Evolutionary conservation across 306 rosid species (phyloP).

Genomic region (Quercus parvula): DNA sequence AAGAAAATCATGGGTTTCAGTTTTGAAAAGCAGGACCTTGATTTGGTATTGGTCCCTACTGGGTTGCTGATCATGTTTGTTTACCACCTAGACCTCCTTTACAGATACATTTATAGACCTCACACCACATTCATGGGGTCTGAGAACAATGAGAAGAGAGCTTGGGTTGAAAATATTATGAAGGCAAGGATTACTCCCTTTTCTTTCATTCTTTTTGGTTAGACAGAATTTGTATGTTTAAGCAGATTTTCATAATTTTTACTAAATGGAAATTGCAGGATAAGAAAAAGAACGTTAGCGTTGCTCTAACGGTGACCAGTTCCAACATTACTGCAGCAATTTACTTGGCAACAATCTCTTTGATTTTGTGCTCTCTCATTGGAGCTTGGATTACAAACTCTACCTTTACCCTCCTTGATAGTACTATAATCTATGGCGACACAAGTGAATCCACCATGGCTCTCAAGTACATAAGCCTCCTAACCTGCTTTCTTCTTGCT

Average conservation of each 20-base stretch:
- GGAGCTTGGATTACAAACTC: conserved; percentile 74
- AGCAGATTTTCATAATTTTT: background rate
- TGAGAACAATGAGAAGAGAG: conserved; percentile 64
- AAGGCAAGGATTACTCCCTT: conserved; percentile 36
- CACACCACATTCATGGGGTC: conserved; percentile 73
- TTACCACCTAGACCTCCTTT: conserved; percentile 60
- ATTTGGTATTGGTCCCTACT: conserved; percentile 62
- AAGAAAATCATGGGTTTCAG: conserved; percentile 30
- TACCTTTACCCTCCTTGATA: conserved; percentile 32
- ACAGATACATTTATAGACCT: conserved; percentile 53
- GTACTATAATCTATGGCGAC: conserved; percentile 60
- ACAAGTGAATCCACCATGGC: conserved; percentile 38
- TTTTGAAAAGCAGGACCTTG: conserved; percentile 53
- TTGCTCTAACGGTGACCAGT: conserved; percentile 46
- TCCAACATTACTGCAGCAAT: conserved; percentile 60
- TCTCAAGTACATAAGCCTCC: conserved; percentile 59
- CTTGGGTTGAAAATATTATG: conserved; percentile 73
- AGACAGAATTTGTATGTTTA: background rate
- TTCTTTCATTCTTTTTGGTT: background rate
- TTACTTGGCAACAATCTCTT: conserved; percentile 48
- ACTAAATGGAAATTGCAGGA: conserved; percentile 26
- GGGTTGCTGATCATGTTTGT: conserved; percentile 68
- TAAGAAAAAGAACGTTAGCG: conserved; percentile 34
- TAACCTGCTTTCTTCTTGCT: conserved; percentile 66
- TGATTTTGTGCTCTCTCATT: conserved; percentile 62